A percentile compares a stretch with the other conserved stretches of the same genome.
phyloP scores from a whole-genome alignment of 2,329 filamentous ascomycete genomes.

The Rachicladosporium sp. region DNA sequence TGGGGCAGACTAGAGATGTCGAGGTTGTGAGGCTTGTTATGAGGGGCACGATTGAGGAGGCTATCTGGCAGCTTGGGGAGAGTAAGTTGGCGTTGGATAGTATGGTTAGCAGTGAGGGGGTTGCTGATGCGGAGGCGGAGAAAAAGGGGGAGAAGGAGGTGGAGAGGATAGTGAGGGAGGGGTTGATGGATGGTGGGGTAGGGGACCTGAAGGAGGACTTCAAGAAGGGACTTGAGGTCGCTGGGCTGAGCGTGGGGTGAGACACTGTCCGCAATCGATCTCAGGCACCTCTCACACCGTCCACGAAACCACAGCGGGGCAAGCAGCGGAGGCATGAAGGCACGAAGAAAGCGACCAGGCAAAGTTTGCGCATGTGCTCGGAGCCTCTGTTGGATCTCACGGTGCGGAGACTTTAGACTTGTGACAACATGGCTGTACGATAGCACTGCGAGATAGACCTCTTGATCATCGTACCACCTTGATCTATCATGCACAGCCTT shows the following conservation, averaged over 20 bases:
- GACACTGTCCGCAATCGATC: too few relatives aligned
- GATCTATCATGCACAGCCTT: too few relatives aligned
- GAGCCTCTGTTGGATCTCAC: too few relatives aligned
- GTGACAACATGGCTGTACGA: too few relatives aligned
- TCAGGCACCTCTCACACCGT: too few relatives aligned
- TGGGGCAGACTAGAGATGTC: slow-evolving; percentile 81
- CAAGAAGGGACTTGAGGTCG: slow-evolving; percentile 28
- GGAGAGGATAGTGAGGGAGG: slow-evolving; percentile 28
- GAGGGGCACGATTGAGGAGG: slow-evolving; percentile 74
- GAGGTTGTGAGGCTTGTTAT: slow-evolving; percentile 82
- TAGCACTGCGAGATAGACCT: too few relatives aligned
- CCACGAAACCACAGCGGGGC: too few relatives aligned
- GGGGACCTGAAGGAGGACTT: slow-evolving; percentile 31
- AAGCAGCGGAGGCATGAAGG: too few relatives aligned
- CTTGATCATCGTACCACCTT: too few relatives aligned
- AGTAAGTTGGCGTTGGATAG: slow-evolving; percentile 87
- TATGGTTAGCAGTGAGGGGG: slow-evolving; percentile 51
- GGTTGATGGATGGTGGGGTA: slow-evolving; percentile 7
- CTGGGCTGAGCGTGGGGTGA: slow-evolving; percentile 26
- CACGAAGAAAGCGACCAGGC: too few relatives aligned
- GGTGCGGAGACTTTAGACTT: too few relatives aligned
- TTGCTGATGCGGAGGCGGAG: slow-evolving; percentile 24
- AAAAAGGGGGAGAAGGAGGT: slow-evolving; percentile 24
- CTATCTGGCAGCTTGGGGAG: slow-evolving; percentile 80
- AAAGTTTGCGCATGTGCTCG: too few relatives aligned